A percentile compares a stretch with the other conserved stretches of the same genome.
phyloP scores from a whole-genome alignment of 805 yeast genomes.

The Lachancea kluyveri region DNA sequence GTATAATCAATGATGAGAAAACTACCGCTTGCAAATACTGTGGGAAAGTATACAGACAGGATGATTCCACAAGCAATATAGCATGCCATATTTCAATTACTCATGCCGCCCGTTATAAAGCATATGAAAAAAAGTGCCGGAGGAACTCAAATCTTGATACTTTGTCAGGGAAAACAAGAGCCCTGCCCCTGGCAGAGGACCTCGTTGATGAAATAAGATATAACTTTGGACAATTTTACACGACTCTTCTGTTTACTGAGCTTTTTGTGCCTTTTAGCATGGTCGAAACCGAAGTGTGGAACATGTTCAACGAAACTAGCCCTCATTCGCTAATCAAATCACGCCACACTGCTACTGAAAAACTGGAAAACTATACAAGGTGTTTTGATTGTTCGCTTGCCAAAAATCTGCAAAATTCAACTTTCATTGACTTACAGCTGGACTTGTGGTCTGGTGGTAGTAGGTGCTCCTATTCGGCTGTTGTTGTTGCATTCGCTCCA shows the following conservation, averaged over 20 bases:
- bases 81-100: too few species aligned
- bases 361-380: not conserved
- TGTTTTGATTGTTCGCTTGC: constrained; percentile 1
- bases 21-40: too few species aligned
- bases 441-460: constrained; percentile 5
- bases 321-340: constrained; percentile 1
- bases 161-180: too few species aligned
- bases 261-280: constrained; percentile 3
- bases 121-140: too few species aligned
- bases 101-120: too few species aligned
- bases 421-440: constrained; percentile 3
- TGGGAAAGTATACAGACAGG: too few species aligned
- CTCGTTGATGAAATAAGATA: too few species aligned
- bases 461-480: constrained; percentile 3
- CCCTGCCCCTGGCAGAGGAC: too few species aligned
- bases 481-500: constrained; percentile 9
- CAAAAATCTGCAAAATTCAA: constrained; percentile 1
- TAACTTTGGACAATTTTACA: too few species aligned
- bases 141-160: too few species aligned
- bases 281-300: constrained; percentile 3
- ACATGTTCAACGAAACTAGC: not conserved
- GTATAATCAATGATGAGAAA: too few species aligned
- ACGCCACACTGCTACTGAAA: constrained; percentile 3
- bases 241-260: constrained; percentile 3
- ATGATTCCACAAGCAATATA: too few species aligned